Percentiles rank a stretch among this genome's conserved stretches.
These are phyloP conservation scores for Peniophora sp. DNA, from an alignment of 1,284 basidiomycete genomes.

Conservation along the genomic window DNA sequence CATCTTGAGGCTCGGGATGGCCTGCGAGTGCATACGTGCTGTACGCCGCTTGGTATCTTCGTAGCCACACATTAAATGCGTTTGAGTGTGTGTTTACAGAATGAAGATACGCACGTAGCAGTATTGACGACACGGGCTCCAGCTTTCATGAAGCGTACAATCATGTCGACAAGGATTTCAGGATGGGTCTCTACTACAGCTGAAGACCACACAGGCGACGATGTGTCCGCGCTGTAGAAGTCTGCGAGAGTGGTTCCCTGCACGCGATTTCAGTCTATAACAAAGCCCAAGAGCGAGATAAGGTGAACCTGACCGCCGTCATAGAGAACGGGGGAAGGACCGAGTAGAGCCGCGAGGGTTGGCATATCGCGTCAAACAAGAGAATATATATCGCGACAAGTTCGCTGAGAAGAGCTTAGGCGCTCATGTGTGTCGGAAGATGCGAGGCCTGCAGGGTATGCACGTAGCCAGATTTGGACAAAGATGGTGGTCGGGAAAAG, in stretches of 20 bases:
- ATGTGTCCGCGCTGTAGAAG: constrained; percentile 41
- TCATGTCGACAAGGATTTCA: constrained; percentile 43
- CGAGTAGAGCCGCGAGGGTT: no score
- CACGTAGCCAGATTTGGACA: no score
- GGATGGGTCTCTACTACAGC: constrained; percentile 47
- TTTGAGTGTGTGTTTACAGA: background rate
- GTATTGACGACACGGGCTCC: constrained; percentile 56
- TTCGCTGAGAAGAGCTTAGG: no score
- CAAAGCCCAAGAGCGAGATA: background rate
- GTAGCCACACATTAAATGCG: no score
- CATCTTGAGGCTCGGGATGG: constrained; percentile 32
- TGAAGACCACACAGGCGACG: constrained; percentile 63
- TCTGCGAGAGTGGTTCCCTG: constrained; percentile 68
- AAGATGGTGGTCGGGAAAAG: no score
- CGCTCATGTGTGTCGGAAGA: no score
- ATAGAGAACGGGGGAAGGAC: background rate
- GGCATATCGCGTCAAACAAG: no score
- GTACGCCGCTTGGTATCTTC: constrained; percentile 59
- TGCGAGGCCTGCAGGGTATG: no score
- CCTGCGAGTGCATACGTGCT: constrained; percentile 48
- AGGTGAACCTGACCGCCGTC: constrained; percentile 6
- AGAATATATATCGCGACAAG: no score
- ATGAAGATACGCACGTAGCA: constrained; percentile 42
- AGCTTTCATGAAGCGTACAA: constrained; percentile 51
- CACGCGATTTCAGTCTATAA: background rate